These are phyloP conservation scores for Chloris gayana DNA, from an alignment of 176 grass and related monocot species.

Conservation along the genomic window DNA sequence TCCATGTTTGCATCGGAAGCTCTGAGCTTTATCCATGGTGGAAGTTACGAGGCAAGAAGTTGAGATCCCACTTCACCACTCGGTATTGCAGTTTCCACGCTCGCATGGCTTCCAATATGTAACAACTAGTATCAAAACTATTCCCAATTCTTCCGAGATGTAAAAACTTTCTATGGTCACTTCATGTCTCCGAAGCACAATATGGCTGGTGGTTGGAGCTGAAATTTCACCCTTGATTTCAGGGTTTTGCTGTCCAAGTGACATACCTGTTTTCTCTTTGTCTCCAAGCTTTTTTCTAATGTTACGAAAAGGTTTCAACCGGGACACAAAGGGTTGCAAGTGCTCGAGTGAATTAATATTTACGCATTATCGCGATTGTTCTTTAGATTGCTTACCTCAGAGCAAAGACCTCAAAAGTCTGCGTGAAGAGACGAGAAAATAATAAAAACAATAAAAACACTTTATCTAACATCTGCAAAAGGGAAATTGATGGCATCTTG, in stretches of 20 bases:
- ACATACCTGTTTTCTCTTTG: slow-evolving; percentile 54
- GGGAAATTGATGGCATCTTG: slow-evolving; percentile 22
- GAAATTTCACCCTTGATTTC: slow-evolving; percentile 56
- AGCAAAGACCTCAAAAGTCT: slow-evolving; percentile 5
- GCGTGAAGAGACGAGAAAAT: not conserved
- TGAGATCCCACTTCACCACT: not conserved
- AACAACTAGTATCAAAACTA: too few relatives aligned
- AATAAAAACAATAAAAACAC: not conserved
- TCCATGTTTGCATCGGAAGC: slow-evolving; percentile 37
- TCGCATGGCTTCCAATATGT: not conserved
- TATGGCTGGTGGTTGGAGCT: slow-evolving; percentile 41
- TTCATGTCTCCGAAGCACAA: slow-evolving; percentile 53
- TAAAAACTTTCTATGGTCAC: slow-evolving; percentile 37
- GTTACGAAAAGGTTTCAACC: not conserved
- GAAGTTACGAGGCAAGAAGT: not conserved
- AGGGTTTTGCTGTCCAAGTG: slow-evolving; percentile 59
- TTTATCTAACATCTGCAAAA: slow-evolving; percentile 20
- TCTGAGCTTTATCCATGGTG: slow-evolving; percentile 24
- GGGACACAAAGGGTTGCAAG: slow-evolving; percentile 24
- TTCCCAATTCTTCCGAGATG: not conserved
- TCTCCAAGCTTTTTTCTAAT: slow-evolving; percentile 38
- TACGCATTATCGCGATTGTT: slow-evolving; percentile 17
- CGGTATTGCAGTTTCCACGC: not conserved
- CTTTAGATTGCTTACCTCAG: slow-evolving; percentile 37
- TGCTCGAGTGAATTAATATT: slow-evolving; percentile 9